Percentiles rank a stretch among this genome's conserved stretches.
These are phyloP conservation scores for sunflower (Helianthus annuus) DNA, from an alignment of 129 eudicot genomes.

Conservation along the genomic window HanXRQr2.0-SUNRISE NC_035445.2:7727413-7727912, in stretches of 20 bases:
- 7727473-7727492: constrained; percentile 87
- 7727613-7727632: constrained; percentile 55
- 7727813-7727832: constrained; percentile 52
- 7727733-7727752: constrained; percentile 66
- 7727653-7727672: constrained; percentile 48
- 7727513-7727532: constrained; percentile 85
- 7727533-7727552: constrained; percentile 80
- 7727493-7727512: constrained; percentile 97
- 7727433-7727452: not conserved
- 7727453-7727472: constrained; percentile 67
- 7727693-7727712: constrained; percentile 69
- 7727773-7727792: constrained; percentile 55
- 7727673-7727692: constrained; percentile 87
- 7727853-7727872: constrained; percentile 38
- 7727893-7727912: constrained; percentile 39
- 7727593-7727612: constrained; percentile 77
- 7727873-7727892: constrained; percentile 43
- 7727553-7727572: constrained; percentile 90
- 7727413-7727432: too few species aligned
- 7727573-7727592: constrained; percentile 68
- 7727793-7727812: constrained; percentile 39
- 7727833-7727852: constrained; percentile 41
- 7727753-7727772: constrained; percentile 64
- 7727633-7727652: constrained; percentile 72
- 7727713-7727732: constrained; percentile 75